Base-by-base conservation (phyloP, 306 rosid species). In the Prunus mongolica region DNA sequence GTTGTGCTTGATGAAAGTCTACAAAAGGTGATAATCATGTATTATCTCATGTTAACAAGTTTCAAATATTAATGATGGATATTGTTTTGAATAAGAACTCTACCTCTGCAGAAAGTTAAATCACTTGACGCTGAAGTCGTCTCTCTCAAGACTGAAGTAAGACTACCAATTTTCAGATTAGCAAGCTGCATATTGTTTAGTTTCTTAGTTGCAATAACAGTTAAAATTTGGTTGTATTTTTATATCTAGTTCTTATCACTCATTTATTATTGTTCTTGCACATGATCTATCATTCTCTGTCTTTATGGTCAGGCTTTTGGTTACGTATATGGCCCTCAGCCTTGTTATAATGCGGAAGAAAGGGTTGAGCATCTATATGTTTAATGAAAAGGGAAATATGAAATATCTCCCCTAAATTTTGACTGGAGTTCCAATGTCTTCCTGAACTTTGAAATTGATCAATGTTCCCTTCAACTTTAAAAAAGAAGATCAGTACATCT, bases 141-240 rank as follows among this genome's bases (percentile, higher is more conserved):
- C 44, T 73, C 45, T 41, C 77, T 73, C 27, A 58, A 73, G 52
- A 73, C 67, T 44, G 77, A 73, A 46, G 77, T 73, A 73, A 73
- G 67, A 47, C 25, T 27, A 9, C 54, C 44, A 44, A 14, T 2
- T 44, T 14, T 7, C 62, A 24, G 61, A 70, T 30, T 14, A 16
- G 44, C 74, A 15, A 47, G 61, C 61, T 70, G 46, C 74, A 16
- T 16, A 2, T 18, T 25, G 19, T 38, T 67, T 38, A 10, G 50
- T 68, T 68, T 6, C 49, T 70, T 25, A 24, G 44, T 70, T 70
- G 25, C 15, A 24, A 18, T 51, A 50, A 5, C 25, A 20, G 7
- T 28, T 50, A 32, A 20, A 67, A 24, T 20, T 45, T 67, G 46
- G 52, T 67, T 67, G 24, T n/a, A 22, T 41, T 6, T 32, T 66